Conservation (phyloP, 352 stramenopile species). For the Globisporangium nunn region DNA sequence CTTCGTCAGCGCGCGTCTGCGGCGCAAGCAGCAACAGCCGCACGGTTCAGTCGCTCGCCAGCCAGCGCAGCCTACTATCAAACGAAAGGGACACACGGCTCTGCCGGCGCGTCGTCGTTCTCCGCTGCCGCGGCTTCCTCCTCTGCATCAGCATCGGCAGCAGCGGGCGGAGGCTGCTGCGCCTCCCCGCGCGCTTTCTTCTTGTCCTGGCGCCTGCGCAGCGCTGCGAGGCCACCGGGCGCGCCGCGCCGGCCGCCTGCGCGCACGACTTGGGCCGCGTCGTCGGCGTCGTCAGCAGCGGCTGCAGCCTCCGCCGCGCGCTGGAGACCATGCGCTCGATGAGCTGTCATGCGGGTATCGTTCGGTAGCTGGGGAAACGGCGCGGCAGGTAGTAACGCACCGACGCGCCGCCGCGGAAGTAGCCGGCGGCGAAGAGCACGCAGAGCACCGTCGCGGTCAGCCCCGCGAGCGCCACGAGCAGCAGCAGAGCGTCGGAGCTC, state of each 20-base stretch:
- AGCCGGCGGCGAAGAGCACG: constrained; percentile 62
- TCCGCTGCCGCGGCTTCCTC: constrained; percentile 13
- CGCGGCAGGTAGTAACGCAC: constrained; percentile 11
- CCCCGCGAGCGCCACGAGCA: constrained; percentile 43
- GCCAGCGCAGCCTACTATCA: background rate
- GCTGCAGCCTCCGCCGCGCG: constrained; percentile 11
- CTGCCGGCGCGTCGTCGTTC: constrained; percentile 14
- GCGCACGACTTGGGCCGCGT: constrained; percentile 18
- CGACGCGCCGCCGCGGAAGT: constrained; percentile 32
- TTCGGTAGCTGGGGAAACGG: background rate
- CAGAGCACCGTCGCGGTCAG: constrained; percentile 40
- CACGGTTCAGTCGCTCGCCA: background rate
- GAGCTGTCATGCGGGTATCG: background rate
- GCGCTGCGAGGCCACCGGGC: constrained; percentile 37
- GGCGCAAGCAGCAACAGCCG: background rate
- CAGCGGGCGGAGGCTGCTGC: constrained; percentile 7
- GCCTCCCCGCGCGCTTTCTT: constrained; percentile 28
- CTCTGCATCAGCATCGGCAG: constrained; percentile 4
- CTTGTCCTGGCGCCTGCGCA: constrained; percentile 61
- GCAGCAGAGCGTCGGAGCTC: constrained; percentile 48
- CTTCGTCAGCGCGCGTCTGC: constrained; percentile 53
- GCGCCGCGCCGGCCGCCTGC: constrained; percentile 28
- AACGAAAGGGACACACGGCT: constrained; percentile 28
- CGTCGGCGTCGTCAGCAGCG: constrained; percentile 13
- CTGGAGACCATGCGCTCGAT: constrained; percentile 13